Evolutionary conservation across 2,329 filamentous ascomycete species (phyloP), one percentile per base, ranked within the genome.

Genomic region (Scedosporium aurantiacum): DNA sequence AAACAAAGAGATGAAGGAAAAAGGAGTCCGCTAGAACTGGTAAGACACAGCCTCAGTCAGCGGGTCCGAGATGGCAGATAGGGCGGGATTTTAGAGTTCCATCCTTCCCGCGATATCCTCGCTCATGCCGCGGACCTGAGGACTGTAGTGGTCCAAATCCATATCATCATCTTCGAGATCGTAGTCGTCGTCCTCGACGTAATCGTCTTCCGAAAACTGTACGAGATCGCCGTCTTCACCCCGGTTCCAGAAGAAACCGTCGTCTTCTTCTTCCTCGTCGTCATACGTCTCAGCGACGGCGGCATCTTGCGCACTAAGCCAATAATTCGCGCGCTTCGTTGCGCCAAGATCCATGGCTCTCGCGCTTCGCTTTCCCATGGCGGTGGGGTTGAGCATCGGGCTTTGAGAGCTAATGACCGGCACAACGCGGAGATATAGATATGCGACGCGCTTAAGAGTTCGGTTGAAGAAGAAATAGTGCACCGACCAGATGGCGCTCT

Each of bases 381-480:
- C 41, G 6, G 60, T 68, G 16, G 75, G 73, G 21, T 73, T 69
- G 57, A 79, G 68, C 25, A 73, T 74, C 55, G 81, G 88, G 64
- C 80, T 86, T 71, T 80, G 85, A 2, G 80, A 80, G 65, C 79
- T 89, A 69, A 89, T 86, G 67, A 88, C 87, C 63, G 84, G 93
- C 55, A 97, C 84, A n/a, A 90, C 92, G 64, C 93, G 88, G 55
- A 97, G 83, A 70, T 97, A 95, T 55, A 99, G 78, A 72, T 99
- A 99, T 63, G 91, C 92, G 18, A 99, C 93, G 50, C 94, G 86
- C 78, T 97, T 97, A 70, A 88, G 82, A 27, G 86, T 80, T 69
- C 93, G 93, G 79, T 96, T 97, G 82, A 97, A 97, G 74, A 97
- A 96, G 78, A 99, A 96, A 74, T 96, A 97, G 73, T 97, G 92